Percentiles rank a stretch among this genome's conserved stretches.
Evolutionary conservation across 2,329 filamentous ascomycete genomes (phyloP).

Genomic region (Paramyrothecium roridum): DNA sequence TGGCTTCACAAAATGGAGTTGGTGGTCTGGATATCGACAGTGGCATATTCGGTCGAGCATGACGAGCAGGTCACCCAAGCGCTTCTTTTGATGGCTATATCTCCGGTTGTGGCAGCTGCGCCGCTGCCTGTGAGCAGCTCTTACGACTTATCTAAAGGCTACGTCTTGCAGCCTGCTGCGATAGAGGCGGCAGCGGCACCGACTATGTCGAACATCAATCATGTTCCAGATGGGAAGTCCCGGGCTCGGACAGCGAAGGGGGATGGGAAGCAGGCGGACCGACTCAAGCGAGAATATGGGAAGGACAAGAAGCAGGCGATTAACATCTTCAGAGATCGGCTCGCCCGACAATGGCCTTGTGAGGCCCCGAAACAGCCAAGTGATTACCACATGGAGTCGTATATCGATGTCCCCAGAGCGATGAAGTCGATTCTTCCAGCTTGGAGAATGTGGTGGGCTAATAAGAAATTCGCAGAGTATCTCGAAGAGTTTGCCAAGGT

Average conservation of each 20-base stretch:
- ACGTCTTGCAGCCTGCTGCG: background rate
- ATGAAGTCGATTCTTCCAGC: background rate
- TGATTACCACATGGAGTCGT: background rate
- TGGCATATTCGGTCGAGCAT: conserved; percentile 8
- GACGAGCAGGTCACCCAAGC: conserved; percentile 9
- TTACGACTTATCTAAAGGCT: conserved; percentile 2
- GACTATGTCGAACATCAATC: background rate
- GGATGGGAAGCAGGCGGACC: background rate
- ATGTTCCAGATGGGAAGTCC: background rate
- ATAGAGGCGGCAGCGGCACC: background rate
- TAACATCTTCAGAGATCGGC: background rate
- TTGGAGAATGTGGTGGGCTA: conserved; percentile 11
- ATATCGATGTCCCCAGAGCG: conserved; percentile 4
- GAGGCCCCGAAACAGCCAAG: background rate
- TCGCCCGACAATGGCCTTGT: conserved; percentile 10
- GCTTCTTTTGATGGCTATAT: conserved; percentile 8
- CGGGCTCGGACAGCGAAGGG: background rate
- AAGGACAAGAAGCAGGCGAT: background rate
- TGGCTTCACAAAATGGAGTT: conserved; percentile 13
- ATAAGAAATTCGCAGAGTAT: conserved; percentile 5
- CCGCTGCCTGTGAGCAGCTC: background rate
- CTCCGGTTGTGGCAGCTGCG: background rate
- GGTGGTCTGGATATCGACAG: conserved; percentile 12
- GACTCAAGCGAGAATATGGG: background rate
- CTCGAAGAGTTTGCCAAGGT: no score